Percentiles rank a stretch among this genome's conserved stretches.
Evolutionary conservation across 2,329 filamentous ascomycete genomes (phyloP).

Genomic region (Exophiala lecanii-corni): DNA sequence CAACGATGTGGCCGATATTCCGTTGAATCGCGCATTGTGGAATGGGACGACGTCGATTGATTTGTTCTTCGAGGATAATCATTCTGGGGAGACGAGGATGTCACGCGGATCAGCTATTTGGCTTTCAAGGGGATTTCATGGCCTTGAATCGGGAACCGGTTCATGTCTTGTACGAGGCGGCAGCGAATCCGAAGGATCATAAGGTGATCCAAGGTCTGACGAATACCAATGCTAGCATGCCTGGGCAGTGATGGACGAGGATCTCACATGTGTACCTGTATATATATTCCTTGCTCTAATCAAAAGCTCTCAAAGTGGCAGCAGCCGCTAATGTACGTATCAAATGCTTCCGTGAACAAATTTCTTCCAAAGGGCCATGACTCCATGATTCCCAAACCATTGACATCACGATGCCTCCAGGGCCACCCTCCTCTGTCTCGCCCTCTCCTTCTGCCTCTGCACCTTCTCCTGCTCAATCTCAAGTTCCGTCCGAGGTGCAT

Average conservation of each 20-base stretch:
- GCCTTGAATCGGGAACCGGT: conserved; percentile 74
- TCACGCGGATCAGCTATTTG: conserved; percentile 73
- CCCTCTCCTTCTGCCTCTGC: conserved; percentile 32
- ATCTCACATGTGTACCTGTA: background rate
- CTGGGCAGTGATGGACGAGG: conserved; percentile 36
- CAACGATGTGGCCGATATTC: conserved; percentile 74
- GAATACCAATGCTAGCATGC: conserved; percentile 36
- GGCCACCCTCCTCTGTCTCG: conserved; percentile 29
- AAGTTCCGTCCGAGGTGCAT: conserved; percentile 34
- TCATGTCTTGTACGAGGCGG: conserved; percentile 88
- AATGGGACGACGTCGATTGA: conserved; percentile 75
- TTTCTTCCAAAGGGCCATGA: no score
- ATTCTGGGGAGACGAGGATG: conserved; percentile 74
- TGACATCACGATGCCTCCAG: conserved; percentile 22
- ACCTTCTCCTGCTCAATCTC: conserved; percentile 29
- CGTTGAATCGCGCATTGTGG: conserved; percentile 83
- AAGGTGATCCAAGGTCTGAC: conserved; percentile 42
- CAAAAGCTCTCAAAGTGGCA: no score
- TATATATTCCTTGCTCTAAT: background rate
- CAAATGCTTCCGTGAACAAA: no score
- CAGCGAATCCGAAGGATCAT: conserved; percentile 87
- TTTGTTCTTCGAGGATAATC: conserved; percentile 91
- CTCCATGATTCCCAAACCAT: no score
- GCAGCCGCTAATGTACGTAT: no score
- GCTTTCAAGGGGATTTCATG: conserved; percentile 97